Conservation (phyloP, 306 rosid species). For the Acacia confusa region DNA sequence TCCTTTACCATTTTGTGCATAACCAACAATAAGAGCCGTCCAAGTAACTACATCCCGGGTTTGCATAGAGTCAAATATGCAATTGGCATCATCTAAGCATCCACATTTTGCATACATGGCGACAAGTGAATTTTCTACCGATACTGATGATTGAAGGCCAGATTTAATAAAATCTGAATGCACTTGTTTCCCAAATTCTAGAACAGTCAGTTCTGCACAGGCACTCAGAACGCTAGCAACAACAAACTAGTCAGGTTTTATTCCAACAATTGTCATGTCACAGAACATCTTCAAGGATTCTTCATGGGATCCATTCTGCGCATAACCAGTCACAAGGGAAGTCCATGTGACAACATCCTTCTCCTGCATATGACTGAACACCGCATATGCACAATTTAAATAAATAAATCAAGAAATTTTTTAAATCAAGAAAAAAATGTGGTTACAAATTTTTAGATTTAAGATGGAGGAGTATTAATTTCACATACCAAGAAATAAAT, state of each 20-base stretch:
- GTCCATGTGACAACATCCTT: conserved; percentile 96
- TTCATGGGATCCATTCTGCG: conserved; percentile 65
- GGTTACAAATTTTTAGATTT: conserved; percentile 15
- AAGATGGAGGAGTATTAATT: no score
- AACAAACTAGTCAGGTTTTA: conserved; percentile 62
- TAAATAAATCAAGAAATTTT: no score
- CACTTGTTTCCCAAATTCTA: conserved; percentile 79
- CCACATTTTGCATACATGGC: conserved; percentile 93
- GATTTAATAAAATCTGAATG: conserved; percentile 69
- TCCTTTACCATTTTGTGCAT: conserved; percentile 89
- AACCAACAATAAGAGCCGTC: conserved; percentile 92
- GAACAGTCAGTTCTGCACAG: conserved; percentile 72
- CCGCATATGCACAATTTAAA: conserved; percentile 54
- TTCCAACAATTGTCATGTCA: conserved; percentile 71
- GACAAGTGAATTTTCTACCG: conserved; percentile 77
- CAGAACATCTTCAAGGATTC: conserved; percentile 59
- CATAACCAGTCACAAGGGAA: conserved; percentile 80
- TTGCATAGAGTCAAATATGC: conserved; percentile 63
- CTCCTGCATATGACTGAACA: conserved; percentile 55
- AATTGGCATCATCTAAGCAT: conserved; percentile 72
- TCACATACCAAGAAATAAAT: no score
- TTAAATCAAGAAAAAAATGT: no score
- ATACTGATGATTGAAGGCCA: conserved; percentile 55
- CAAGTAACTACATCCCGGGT: conserved; percentile 67
- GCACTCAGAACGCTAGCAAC: conserved; percentile 79